Evolutionary conservation across 2,329 filamentous ascomycete species (phyloP), one percentile per base, ranked within the genome.

Genomic region (Cladophialophora psammophila): DNA sequence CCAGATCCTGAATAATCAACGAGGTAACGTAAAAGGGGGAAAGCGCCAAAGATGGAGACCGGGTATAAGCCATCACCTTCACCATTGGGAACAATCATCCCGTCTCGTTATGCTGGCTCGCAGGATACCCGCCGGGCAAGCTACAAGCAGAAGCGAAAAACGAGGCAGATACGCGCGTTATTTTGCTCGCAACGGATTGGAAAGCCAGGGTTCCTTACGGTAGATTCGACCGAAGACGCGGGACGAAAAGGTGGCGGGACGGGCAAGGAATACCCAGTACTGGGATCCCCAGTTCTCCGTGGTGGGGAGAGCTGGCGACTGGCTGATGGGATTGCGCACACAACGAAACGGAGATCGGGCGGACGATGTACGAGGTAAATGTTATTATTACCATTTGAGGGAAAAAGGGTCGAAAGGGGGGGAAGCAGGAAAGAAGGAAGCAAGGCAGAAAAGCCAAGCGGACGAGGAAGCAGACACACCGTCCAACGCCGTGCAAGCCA

Each of bases 1-100:
- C 36, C 60, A 45, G 60, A 48, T 56, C 36, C 60, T 63, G 60
- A 63, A 63, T 63, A 63, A 63, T 55, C 60, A 55, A 35, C 18
- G 26, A 34, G 10, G 15, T 12, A 48, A 38, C 1, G 15, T 52
- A 42, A 26, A 59, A 61, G 45, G 34, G 45, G 45, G 7, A 20
- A 53, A 48, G 48, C 35, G 48, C 31, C 31, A 12, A n/a, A 61
- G 13, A 54, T 32, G 59, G 59, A 26, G n/a, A 32, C 12, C 48
- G 59, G 57, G 45, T 50, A 18, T 61, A 42, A 61, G 59, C 59
- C 34, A 61, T 34, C 53, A 53, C 5, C 34, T 40, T 60, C 38
- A n/a, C 31, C 34, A 1, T 35, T 26, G 48, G 34, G 38, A n/a
- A 32, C 26, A 54, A 20, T 54, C 3, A 35, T 8, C 6, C 26